Base-by-base conservation (phyloP, 1,284 basidiomycete genomes). In the Moniliella sp. region DNA sequence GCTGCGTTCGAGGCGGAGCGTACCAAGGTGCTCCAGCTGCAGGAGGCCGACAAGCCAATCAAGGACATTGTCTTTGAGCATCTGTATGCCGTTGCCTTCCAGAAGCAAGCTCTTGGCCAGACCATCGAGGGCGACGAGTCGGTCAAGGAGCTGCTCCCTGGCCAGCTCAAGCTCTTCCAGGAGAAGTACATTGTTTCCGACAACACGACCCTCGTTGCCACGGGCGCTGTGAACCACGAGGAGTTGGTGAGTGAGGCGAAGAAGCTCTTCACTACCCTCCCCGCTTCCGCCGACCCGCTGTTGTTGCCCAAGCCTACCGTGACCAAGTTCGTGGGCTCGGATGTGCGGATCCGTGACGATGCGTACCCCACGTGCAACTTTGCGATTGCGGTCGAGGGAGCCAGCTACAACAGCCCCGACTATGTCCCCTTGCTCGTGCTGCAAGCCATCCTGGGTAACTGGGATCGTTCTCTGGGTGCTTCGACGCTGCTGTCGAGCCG, bases 341-440 rank as follows among this genome's bases (percentile, higher is more conserved):
- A 99, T 64, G 88, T 94, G 43, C 78, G 91, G 46, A 67, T 94
- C 46, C 79, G 84, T 39, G 83, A 99, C 63, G 88, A 97, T 66
- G 76, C 77, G 76, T 62, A 70, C 37, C 47, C 75, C 32, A 86
- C 83, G 8, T 75, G 76, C 47, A 81, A 97, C 69, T 69, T 99
- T 56, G 91, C 88, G 44, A 78, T 99, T 51, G 82, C 91, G 32
- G 84, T 97, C 30, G 86, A 97, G 64, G 88, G 91, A 64, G 86
- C 91, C 41, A 76, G 82, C 65, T 94, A 88, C 88, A 79, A 75
- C 56, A 83, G 78, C 19, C 86, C 86, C 30, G 91, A 99, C 67
- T 94, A 94, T 70, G 97, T 82, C 75, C 81, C 86, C 43, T 91
- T 97, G 84, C 75, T 94, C 64, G 86, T 86, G 57, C 82, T 94